These are phyloP conservation scores for Schoenoplectus triqueter DNA, from an alignment of 202 grass and related monocot genomes.

Conservation along the genomic window DNA sequence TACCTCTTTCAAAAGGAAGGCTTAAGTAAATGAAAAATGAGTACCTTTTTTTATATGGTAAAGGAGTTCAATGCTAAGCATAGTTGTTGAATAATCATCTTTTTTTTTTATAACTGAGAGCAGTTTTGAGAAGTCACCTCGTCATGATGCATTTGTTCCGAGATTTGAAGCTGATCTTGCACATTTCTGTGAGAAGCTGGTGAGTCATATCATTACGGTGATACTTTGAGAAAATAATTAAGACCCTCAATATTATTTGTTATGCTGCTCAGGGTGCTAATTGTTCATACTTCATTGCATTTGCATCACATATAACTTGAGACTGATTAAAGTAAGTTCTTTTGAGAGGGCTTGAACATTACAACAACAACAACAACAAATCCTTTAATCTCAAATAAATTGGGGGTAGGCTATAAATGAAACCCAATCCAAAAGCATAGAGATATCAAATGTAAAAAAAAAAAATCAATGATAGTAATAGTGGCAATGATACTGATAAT, in stretches of 20 bases:
- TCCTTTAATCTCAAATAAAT: no score
- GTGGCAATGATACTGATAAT: no score
- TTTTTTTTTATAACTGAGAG: conserved; percentile 30
- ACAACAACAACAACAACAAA: no score
- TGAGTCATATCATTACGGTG: conserved; percentile 40
- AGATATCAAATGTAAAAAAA: no score
- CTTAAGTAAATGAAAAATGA: background rate
- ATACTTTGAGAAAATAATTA: background rate
- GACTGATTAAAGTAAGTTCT: background rate
- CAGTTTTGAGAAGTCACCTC: conserved; percentile 92
- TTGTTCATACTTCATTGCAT: background rate
- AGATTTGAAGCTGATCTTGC: conserved; percentile 88
- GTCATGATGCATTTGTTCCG: conserved; percentile 61
- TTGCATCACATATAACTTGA: background rate
- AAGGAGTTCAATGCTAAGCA: conserved; percentile 7
- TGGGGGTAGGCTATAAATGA: no score
- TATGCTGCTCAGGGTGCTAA: background rate
- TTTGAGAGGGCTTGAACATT: conserved; percentile 5
- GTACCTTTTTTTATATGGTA: background rate
- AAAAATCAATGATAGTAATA: no score
- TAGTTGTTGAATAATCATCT: background rate
- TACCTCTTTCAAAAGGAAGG: background rate
- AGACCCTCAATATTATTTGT: background rate
- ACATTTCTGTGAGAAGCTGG: conserved; percentile 92
- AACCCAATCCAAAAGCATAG: no score